A percentile compares a stretch with the other conserved stretches of the same genome.
Evolutionary conservation across 768 basidiomycete genomes (phyloP).

Genomic region (Crepidotus variabilis): DNA sequence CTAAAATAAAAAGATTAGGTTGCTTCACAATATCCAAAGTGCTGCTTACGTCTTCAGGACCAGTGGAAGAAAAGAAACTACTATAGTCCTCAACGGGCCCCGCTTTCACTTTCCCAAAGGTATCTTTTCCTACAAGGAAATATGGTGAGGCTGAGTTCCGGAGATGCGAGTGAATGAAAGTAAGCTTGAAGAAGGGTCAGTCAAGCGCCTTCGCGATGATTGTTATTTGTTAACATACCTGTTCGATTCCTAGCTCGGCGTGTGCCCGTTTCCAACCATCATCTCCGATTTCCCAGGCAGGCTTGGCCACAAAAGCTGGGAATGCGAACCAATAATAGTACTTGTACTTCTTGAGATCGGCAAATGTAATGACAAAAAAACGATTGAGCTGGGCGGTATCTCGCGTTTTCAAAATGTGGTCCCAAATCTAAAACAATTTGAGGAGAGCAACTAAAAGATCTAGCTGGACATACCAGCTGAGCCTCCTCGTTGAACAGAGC

Average conservation of each 20-base stretch:
- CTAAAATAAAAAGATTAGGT: slow-evolving; percentile 10
- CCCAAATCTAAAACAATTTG: slow-evolving; percentile 56
- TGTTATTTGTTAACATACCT: slow-evolving; percentile 27
- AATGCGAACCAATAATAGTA: slow-evolving; percentile 99
- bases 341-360: slow-evolving; percentile 97
- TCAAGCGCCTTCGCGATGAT: not conserved
- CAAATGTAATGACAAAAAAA: slow-evolving; percentile 90
- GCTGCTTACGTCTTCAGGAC: slow-evolving; percentile 30
- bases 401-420: slow-evolving; percentile 47
- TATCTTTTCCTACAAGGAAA: slow-evolving; percentile 53
- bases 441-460: not conserved
- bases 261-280: slow-evolving; percentile 54
- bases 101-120: slow-evolving; percentile 32
- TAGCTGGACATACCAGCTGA: slow-evolving; percentile 46
- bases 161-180: slow-evolving; percentile 49
- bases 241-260: slow-evolving; percentile 36
- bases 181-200: slow-evolving; percentile 34
- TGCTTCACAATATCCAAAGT: not conserved
- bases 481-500: slow-evolving; percentile 75
- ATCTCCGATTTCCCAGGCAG: slow-evolving; percentile 80
- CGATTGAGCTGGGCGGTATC: slow-evolving; percentile 58
- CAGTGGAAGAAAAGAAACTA: slow-evolving; percentile 49
- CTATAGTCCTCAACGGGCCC: slow-evolving; percentile 55
- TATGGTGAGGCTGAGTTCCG: slow-evolving; percentile 42
- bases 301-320: slow-evolving; percentile 86